A percentile compares a stretch with the other conserved stretches of the same genome.
phyloP scores from a whole-genome alignment of 768 basidiomycete species.

The Pulveroboletus sp. region DNA sequence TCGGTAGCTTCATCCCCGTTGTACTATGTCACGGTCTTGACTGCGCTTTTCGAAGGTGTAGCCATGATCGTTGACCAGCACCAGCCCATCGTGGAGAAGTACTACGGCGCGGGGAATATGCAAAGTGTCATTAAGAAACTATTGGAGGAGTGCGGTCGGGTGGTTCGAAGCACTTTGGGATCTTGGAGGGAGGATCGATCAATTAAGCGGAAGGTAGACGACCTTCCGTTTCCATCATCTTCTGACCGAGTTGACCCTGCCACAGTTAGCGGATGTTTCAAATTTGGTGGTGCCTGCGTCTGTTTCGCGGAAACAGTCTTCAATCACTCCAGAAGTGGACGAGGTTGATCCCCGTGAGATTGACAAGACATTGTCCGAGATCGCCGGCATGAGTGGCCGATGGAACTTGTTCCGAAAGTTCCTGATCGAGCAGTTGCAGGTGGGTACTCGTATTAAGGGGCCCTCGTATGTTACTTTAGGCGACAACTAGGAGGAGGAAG shows the following conservation, averaged over 20 bases:
- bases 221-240: neutral
- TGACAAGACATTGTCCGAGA: constrained; percentile 84
- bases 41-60: constrained; percentile 90
- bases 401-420: constrained; percentile 93
- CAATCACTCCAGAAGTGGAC: constrained; percentile 40
- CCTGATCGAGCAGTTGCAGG: constrained; percentile 68
- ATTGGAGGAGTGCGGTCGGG: constrained; percentile 81
- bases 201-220: constrained; percentile 69
- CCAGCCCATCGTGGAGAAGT: constrained; percentile 96
- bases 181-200: constrained; percentile 91
- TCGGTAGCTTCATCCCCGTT: constrained; percentile 80
- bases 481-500: constrained; percentile 17
- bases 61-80: constrained; percentile 97
- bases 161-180: constrained; percentile 67
- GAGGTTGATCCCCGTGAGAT: constrained; percentile 84
- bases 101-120: constrained; percentile 93
- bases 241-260: constrained; percentile 1
- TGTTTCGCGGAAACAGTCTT: constrained; percentile 29
- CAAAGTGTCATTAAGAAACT: constrained; percentile 67
- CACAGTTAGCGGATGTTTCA: constrained; percentile 46
- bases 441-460: constrained; percentile 25
- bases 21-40: constrained; percentile 87
- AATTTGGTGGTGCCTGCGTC: constrained; percentile 37
- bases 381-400: constrained; percentile 84
- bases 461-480: neutral